These are phyloP conservation scores for Yarrowia keelungensis DNA, from an alignment of 805 yeast genomes.

Conservation along the genomic window DNA sequence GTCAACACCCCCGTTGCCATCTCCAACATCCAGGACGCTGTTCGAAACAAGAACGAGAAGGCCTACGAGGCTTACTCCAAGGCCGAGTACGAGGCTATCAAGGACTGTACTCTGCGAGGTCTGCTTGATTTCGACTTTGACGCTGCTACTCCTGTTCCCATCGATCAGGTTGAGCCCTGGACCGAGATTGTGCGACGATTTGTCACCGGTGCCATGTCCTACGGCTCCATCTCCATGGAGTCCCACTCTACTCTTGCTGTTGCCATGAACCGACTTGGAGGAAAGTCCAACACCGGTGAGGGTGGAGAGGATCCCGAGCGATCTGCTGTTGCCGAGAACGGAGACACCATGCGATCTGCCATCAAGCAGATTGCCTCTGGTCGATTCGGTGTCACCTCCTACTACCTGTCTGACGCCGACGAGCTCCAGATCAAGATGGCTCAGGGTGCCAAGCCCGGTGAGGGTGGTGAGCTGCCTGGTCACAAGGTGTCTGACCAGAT, in stretches of 20 bases:
- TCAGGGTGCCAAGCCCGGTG: slow-evolving; percentile 99
- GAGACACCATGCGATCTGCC: slow-evolving; percentile 99
- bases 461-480: slow-evolving; percentile 98
- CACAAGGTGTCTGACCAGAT: slow-evolving; percentile 86
- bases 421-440: slow-evolving; percentile 98
- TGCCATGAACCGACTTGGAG: slow-evolving; percentile 98
- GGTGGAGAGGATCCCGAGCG: slow-evolving; percentile 99
- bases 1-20: slow-evolving; percentile 94
- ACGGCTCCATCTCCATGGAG: slow-evolving; percentile 98
- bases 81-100: slow-evolving; percentile 89
- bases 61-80: slow-evolving; percentile 91
- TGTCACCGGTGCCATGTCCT: slow-evolving; percentile 99
- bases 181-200: slow-evolving; percentile 97
- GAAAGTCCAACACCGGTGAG: slow-evolving; percentile 98
- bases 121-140: slow-evolving; percentile 88
- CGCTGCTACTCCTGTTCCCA: slow-evolving; percentile 74
- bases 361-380: slow-evolving; percentile 98
- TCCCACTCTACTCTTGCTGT: slow-evolving; percentile 97
- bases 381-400: slow-evolving; percentile 96
- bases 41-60: slow-evolving; percentile 90
- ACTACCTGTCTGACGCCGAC: slow-evolving; percentile 93
- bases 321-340: slow-evolving; percentile 77
- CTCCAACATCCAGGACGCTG: slow-evolving; percentile 97
- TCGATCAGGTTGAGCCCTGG: slow-evolving; percentile 99
- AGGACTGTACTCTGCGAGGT: slow-evolving; percentile 93